Percentiles rank a stretch among this genome's conserved stretches.
Evolutionary conservation across 768 basidiomycete genomes (phyloP).

Genomic region (Coprinopsis cinerea): DNA sequence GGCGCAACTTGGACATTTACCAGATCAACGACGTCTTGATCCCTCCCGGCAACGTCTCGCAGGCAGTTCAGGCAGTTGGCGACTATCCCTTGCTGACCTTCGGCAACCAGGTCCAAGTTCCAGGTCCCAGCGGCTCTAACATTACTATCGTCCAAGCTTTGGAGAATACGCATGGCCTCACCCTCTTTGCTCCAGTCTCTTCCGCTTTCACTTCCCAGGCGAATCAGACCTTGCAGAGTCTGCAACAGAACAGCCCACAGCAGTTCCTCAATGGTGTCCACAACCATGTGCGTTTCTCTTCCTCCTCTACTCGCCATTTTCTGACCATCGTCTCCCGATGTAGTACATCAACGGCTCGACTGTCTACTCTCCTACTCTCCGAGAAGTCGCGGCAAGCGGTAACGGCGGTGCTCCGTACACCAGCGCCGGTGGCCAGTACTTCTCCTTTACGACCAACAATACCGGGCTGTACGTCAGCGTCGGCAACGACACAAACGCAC

Average conservation of each 20-base stretch:
- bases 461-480: slow-evolving; percentile 52
- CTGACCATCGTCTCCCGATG: background rate
- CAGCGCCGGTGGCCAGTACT: slow-evolving; percentile 52
- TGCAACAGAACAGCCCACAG: slow-evolving; percentile 38
- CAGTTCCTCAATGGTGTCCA: slow-evolving; percentile 38
- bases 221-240: slow-evolving; percentile 24
- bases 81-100: slow-evolving; percentile 33
- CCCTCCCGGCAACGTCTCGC: slow-evolving; percentile 43
- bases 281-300: slow-evolving; percentile 50
- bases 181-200: slow-evolving; percentile 62
- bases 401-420: slow-evolving; percentile 27
- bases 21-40: slow-evolving; percentile 45
- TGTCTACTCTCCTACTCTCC: slow-evolving; percentile 51
- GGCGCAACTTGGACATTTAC: slow-evolving; percentile 37
- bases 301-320: background rate
- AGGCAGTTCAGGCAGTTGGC: slow-evolving; percentile 38
- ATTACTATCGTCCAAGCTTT: slow-evolving; percentile 30
- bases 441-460: slow-evolving; percentile 46
- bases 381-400: slow-evolving; percentile 11
- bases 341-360: slow-evolving; percentile 66
- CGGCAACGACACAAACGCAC: slow-evolving; percentile 25
- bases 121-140: slow-evolving; percentile 25
- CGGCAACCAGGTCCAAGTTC: slow-evolving; percentile 19
- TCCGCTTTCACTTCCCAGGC: slow-evolving; percentile 37
- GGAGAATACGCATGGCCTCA: slow-evolving; percentile 40